A percentile compares a stretch with the other conserved stretches of the same genome.
These are phyloP conservation scores for Agapanthus africanus DNA, from an alignment of 106 monocot genomes.

Conservation along the genomic window DNA sequence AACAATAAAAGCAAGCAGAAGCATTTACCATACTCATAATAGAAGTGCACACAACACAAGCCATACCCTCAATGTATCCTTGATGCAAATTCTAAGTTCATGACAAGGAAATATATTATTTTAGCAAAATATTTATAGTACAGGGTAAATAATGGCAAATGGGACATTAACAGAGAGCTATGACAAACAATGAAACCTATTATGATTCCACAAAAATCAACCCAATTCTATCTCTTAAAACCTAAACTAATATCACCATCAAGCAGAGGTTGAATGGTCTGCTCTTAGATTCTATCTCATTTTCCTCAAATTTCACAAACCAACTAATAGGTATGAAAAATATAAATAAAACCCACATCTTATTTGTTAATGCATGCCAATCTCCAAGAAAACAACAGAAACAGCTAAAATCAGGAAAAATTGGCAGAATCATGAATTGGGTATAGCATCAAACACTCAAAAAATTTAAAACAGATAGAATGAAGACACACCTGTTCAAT, in stretches of 20 bases:
- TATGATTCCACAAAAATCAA: not conserved
- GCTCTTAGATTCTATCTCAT: not conserved
- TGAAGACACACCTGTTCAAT: conserved; percentile 39
- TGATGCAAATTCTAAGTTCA: not conserved
- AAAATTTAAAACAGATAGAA: not conserved
- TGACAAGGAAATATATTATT: not conserved
- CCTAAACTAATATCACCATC: no score
- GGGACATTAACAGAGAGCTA: no score
- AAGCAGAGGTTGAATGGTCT: no score
- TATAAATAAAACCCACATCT: not conserved
- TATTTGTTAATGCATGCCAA: not conserved
- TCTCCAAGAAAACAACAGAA: not conserved
- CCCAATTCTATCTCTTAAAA: not conserved
- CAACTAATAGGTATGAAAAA: not conserved
- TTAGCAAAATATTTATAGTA: not conserved
- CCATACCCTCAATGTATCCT: not conserved
- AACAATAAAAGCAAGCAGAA: not conserved
- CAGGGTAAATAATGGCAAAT: no score
- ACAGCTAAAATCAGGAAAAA: not conserved
- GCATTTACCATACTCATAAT: not conserved
- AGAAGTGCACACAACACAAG: not conserved
- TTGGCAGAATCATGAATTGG: not conserved
- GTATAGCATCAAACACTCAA: not conserved
- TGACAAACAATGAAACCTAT: not conserved
- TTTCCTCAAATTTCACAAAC: not conserved